Evolutionary conservation across 257 asterid genomes (phyloP), one percentile per base, ranked within the genome.

Genomic region (Gentiana macrophylla): DNA sequence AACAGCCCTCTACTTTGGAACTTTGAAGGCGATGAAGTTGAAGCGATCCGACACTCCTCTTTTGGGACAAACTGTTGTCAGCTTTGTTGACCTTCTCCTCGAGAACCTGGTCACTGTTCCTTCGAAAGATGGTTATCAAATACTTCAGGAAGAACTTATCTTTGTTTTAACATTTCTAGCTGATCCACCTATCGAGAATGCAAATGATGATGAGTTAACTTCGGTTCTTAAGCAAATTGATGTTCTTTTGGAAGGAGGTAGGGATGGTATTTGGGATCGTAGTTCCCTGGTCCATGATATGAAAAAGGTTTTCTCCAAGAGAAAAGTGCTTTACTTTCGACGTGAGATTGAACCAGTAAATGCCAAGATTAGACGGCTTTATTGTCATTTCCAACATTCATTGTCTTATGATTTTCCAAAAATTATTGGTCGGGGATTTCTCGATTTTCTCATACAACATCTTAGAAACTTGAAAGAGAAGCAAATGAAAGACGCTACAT

Each of bases 141-240:
- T 51, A 24, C 53, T 68, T n/a, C 34, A 9, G 8, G 38, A 61
- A 5, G 53, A 53, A 34, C 12, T 68, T 51, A 36, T 56, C 11
- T 50, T 57, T 35, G 35, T 62, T 24, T 32, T 50, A 13, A 24
- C 52, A 5, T 50, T 56, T 44, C 13, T 46, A n/a, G 35, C 45
- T 58, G 56, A 46, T 45, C 54, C 62, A 15, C 52, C 53, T 15
- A 37, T 50, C 32, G 34, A 46, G 1, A 12, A 34, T 35, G n/a
- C n/a, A 13, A 8, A 43, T 32, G 36, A 43, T 34, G 33, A 36
- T 1, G 9, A 49, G 1, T 49, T 49, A 37, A 7, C 24, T 61
- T 5, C 36, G 11, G 45, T 38, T 38, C 45, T 4, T 38, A n/a
- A 7, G 4, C 37, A 10, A 37, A 12, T 12, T n/a, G 24, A n/a